Percentiles rank a stretch among this genome's conserved stretches.
These are phyloP conservation scores for Salix koriyanagi DNA, from an alignment of 345 rosid genomes.

Conservation along the genomic window DNA sequence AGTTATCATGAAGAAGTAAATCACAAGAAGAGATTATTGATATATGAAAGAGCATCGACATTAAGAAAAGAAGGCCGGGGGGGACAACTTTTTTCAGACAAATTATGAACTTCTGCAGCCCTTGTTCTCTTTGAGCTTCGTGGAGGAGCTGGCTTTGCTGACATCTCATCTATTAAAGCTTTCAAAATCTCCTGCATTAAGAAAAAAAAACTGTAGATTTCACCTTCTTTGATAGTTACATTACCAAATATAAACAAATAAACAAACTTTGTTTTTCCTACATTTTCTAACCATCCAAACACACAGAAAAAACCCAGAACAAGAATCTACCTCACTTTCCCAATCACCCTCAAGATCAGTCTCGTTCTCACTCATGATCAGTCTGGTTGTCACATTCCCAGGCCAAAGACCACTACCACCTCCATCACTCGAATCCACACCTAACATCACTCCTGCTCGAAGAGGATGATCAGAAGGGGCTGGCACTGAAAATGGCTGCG, in stretches of 20 bases:
- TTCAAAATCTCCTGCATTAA: constrained; percentile 57
- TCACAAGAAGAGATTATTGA: neutral
- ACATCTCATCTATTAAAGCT: constrained; percentile 50
- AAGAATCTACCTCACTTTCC: constrained; percentile 65
- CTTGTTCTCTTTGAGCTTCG: constrained; percentile 74
- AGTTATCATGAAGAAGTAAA: neutral
- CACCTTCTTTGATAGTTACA: too few species aligned
- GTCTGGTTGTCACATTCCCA: constrained; percentile 25
- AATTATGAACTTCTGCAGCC: constrained; percentile 92
- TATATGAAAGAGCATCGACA: too few species aligned
- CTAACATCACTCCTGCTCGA: constrained; percentile 18
- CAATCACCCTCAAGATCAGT: constrained; percentile 60
- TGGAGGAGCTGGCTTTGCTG: constrained; percentile 41
- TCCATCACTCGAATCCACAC: constrained; percentile 19
- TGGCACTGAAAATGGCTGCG: neutral
- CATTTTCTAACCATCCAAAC: constrained; percentile 11
- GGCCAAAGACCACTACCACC: constrained; percentile 20
- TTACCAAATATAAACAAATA: neutral
- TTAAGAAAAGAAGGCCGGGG: neutral
- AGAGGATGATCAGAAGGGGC: neutral
- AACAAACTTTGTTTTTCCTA: neutral
- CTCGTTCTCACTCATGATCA: constrained; percentile 47
- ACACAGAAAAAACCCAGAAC: neutral
- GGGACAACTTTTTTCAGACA: constrained; percentile 83
- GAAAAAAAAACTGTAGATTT: neutral